These are phyloP conservation scores for Hsuehochloa calcarea DNA, from an alignment of 176 grass and related monocot genomes.

Conservation along the genomic window DNA sequence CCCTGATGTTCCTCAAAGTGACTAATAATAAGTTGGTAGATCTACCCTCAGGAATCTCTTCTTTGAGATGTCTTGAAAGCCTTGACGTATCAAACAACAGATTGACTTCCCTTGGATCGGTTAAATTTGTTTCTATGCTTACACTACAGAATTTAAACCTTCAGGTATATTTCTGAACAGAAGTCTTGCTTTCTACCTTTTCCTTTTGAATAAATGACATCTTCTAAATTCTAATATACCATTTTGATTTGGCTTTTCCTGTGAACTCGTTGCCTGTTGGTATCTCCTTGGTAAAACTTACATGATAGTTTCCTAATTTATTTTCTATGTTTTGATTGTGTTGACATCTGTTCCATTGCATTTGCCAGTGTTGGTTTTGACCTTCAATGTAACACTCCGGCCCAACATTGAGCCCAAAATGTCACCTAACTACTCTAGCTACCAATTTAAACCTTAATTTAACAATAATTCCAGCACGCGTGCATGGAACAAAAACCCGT, in stretches of 20 bases:
- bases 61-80: conserved; percentile 70
- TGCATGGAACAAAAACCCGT: too few species aligned
- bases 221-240: neutral
- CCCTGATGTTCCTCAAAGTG: conserved; percentile 76
- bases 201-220: neutral
- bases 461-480: too few species aligned
- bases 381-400: neutral
- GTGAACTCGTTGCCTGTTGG: neutral
- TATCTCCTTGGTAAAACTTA: neutral
- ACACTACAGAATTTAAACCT: conserved; percentile 82
- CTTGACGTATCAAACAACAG: conserved; percentile 93
- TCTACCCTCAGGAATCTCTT: conserved; percentile 71
- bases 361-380: conserved; percentile 2
- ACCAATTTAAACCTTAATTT: too few species aligned
- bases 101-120: conserved; percentile 68
- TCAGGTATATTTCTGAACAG: conserved; percentile 61
- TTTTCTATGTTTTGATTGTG: conserved; percentile 12
- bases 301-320: conserved; percentile 18
- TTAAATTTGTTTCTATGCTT: conserved; percentile 79
- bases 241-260: neutral
- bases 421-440: too few species aligned
- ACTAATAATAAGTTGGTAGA: conserved; percentile 93
- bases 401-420: too few species aligned
- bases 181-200: neutral
- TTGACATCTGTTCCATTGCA: neutral